Conservation (phyloP, 2,329 filamentous ascomycete species). For the Pseudocercospora crystallina region DNA sequence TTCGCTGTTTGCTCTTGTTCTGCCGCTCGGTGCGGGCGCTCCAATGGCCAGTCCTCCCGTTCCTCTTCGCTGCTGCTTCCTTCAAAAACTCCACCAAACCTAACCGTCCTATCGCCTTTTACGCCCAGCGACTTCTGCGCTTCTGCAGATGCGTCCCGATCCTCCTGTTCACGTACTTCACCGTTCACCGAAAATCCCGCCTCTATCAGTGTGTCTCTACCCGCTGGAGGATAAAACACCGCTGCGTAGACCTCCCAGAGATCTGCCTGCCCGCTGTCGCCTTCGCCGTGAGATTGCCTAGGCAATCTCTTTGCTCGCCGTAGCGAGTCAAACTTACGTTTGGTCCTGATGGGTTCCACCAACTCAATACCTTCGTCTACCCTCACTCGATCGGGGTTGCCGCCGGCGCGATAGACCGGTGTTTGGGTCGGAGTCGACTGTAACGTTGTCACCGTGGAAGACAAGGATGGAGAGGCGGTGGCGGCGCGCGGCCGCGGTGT, state of each 20-base stretch:
- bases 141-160: constrained; percentile 1
- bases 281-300: constrained; percentile 14
- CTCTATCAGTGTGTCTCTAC: too few relatives aligned
- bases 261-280: constrained; percentile 12
- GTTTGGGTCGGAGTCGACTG: constrained; percentile 28
- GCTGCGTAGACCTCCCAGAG: constrained; percentile 35
- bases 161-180: constrained; percentile 1
- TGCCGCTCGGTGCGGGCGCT: too few relatives aligned
- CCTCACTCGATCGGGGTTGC: constrained; percentile 10
- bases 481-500: constrained; percentile 21
- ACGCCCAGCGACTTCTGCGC: neutral
- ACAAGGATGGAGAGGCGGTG: constrained; percentile 26
- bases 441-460: constrained; percentile 26
- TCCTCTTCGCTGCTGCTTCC: too few relatives aligned
- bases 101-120: too few relatives aligned
- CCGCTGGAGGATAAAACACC: constrained; percentile 23
- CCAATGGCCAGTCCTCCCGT: too few relatives aligned
- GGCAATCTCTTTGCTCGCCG: constrained; percentile 34
- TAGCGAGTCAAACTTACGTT: constrained; percentile 33
- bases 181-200: neutral
- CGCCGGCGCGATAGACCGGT: constrained; percentile 14
- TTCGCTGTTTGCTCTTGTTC: constrained; percentile 5
- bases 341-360: constrained; percentile 22
- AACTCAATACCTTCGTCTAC: constrained; percentile 5
- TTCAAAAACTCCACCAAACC: too few relatives aligned